A percentile compares a stretch with the other conserved stretches of the same genome.
Evolutionary conservation across 1,284 basidiomycete genomes (phyloP).

Genomic region (Boletellus deceptivus): DNA sequence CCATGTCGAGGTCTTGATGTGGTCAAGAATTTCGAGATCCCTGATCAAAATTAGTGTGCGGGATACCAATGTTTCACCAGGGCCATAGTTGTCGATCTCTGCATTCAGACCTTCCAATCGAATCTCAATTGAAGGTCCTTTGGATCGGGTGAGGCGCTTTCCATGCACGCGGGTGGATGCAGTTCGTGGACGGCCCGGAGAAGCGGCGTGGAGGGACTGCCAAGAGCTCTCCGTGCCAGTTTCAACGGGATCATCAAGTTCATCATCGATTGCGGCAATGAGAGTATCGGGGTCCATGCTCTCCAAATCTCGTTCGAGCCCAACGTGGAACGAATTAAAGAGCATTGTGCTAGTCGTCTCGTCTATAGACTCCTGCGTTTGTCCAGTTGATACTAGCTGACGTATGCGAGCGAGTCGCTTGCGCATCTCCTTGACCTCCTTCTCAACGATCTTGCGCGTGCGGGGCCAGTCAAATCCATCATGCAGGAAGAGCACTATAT

Average conservation of each 20-base stretch:
- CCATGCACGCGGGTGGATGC: constrained; percentile 48
- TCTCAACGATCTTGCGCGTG: constrained; percentile 85
- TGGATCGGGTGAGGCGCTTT: constrained; percentile 73
- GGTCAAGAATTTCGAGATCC: constrained; percentile 89
- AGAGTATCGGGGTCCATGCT: constrained; percentile 73
- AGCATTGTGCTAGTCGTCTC: constrained; percentile 80
- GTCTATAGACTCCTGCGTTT: constrained; percentile 78
- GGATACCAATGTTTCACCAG: constrained; percentile 58
- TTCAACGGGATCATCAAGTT: constrained; percentile 75
- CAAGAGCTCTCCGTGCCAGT: constrained; percentile 83
- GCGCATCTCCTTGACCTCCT: constrained; percentile 86
- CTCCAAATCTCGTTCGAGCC: constrained; percentile 70
- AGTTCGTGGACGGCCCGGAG: constrained; percentile 37
- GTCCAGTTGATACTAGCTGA: constrained; percentile 91
- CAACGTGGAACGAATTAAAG: constrained; percentile 93
- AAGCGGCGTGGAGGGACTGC: constrained; percentile 67
- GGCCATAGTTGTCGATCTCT: constrained; percentile 65
- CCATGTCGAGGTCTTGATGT: constrained; percentile 98
- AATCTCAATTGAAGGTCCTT: constrained; percentile 83
- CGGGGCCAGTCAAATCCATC: constrained; percentile 93
- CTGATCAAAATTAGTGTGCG: constrained; percentile 64
- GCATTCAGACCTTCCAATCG: constrained; percentile 63
- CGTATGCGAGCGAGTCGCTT: constrained; percentile 86
- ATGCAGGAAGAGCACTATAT: constrained; percentile 72
- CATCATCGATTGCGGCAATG: constrained; percentile 88